Percentiles rank a stretch among this genome's conserved stretches.
Evolutionary conservation across 2,329 filamentous ascomycete genomes (phyloP).

Genomic region (Talaromyces sp.): DNA sequence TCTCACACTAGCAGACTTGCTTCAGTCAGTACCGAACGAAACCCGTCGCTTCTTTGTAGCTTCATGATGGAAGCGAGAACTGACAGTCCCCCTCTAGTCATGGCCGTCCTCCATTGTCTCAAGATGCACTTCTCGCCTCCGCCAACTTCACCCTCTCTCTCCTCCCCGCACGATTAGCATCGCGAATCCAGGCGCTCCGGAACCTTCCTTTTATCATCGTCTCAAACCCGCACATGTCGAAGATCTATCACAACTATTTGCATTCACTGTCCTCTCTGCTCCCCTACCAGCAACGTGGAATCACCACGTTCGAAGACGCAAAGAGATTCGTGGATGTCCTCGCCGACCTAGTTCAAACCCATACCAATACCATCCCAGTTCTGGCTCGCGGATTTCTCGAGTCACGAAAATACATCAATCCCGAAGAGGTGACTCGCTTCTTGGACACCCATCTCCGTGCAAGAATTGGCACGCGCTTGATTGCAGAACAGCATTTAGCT

Average conservation of each 20-base stretch:
- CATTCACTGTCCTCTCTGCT: slow-evolving; percentile 89
- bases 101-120: slow-evolving; percentile 82
- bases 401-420: slow-evolving; percentile 84
- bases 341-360: slow-evolving; percentile 91
- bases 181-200: slow-evolving; percentile 88
- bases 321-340: slow-evolving; percentile 89
- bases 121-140: slow-evolving; percentile 78
- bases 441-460: slow-evolving; percentile 92
- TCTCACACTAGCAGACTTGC: slow-evolving; percentile 82
- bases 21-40: slow-evolving; percentile 64
- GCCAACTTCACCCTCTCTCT: slow-evolving; percentile 95
- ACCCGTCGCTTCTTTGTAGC: not conserved
- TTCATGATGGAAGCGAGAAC: not conserved
- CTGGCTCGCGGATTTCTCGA: slow-evolving; percentile 92
- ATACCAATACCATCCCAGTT: slow-evolving; percentile 90
- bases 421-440: slow-evolving; percentile 82
- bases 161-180: slow-evolving; percentile 86
- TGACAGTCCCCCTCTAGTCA: slow-evolving; percentile 49
- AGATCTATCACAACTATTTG: slow-evolving; percentile 95
- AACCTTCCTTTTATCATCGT: slow-evolving; percentile 98
- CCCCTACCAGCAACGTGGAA: slow-evolving; percentile 74
- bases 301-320: slow-evolving; percentile 81
- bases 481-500: slow-evolving; percentile 96
- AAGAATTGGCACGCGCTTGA: slow-evolving; percentile 87
- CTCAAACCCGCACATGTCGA: slow-evolving; percentile 91